Evolutionary conservation across 805 yeast species (phyloP).

Genomic region (Barnettozyma salicaria): DNA sequence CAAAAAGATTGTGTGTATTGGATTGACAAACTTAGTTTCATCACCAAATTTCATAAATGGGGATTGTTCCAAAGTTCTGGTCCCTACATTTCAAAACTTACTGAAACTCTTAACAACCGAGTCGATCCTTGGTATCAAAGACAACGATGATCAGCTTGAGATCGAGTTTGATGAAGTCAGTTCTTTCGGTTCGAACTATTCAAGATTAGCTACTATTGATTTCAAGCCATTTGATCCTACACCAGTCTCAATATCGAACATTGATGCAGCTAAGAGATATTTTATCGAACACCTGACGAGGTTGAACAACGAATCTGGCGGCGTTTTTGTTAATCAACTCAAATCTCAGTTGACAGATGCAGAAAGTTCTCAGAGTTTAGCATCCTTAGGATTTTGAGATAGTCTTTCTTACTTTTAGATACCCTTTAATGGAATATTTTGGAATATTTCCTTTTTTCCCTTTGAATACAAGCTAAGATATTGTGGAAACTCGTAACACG

Average conservation of each 20-base stretch:
- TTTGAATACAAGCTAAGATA: no score
- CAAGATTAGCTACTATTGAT: conserved; percentile 61
- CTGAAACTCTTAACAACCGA: conserved; percentile 34
- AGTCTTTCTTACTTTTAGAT: not conserved
- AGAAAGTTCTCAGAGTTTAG: conserved; percentile 16
- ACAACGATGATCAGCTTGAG: conserved; percentile 34
- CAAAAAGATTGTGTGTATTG: conserved; percentile 48
- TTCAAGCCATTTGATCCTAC: conserved; percentile 63
- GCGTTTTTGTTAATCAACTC: conserved; percentile 15
- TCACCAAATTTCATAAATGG: conserved; percentile 32
- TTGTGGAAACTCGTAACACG: conserved; percentile 1
- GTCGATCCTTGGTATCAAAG: conserved; percentile 31
- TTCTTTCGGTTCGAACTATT: conserved; percentile 82
- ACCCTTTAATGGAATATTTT: not conserved
- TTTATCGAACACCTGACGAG: conserved; percentile 17
- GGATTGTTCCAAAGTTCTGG: conserved; percentile 36
- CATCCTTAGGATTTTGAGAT: conserved; percentile 15
- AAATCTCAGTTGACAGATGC: conserved; percentile 16
- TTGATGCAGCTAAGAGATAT: conserved; percentile 17
- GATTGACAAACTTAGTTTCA: conserved; percentile 40
- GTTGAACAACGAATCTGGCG: conserved; percentile 18
- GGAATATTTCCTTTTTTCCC: not conserved
- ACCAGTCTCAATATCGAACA: conserved; percentile 10
- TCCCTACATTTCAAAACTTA: conserved; percentile 39
- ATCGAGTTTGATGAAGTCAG: conserved; percentile 63